Percentiles rank a stretch among this genome's conserved stretches.
phyloP scores from a whole-genome alignment of 768 basidiomycete genomes.

The Leccinum obscurum region DNA sequence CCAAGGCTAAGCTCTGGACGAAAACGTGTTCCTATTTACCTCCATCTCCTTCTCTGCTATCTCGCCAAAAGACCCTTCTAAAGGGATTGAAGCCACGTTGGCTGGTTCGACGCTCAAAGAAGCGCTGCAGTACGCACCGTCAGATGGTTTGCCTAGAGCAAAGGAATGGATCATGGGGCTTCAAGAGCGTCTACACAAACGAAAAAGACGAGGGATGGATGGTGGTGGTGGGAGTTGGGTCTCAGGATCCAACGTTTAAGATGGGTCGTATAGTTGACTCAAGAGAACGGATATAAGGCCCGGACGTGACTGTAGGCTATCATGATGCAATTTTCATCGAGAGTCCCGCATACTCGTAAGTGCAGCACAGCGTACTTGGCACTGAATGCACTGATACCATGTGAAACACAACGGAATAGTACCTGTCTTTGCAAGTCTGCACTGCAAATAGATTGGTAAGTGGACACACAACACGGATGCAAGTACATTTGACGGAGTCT shows the following conservation, averaged over 20 bases:
- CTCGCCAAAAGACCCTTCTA: no score
- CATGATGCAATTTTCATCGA: conserved; percentile 66
- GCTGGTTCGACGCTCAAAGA: not conserved
- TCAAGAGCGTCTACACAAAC: conserved; percentile 63
- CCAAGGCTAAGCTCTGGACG: conserved; percentile 41
- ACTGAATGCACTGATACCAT: not conserved
- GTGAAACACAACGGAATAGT: conserved; percentile 49
- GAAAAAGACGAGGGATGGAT: conserved; percentile 64
- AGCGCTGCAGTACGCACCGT: conserved; percentile 72
- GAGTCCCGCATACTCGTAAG: conserved; percentile 65
- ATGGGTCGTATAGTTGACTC: conserved; percentile 24
- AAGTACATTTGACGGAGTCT: conserved; percentile 27
- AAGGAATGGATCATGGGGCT: conserved; percentile 63
- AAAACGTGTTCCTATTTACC: not conserved
- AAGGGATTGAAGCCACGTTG: no score
- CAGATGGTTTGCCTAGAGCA: conserved; percentile 58
- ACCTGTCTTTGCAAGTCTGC: conserved; percentile 52
- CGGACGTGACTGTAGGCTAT: conserved; percentile 48
- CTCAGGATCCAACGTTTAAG: conserved; percentile 84
- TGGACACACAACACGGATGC: conserved; percentile 8
- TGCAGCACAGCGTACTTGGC: not conserved
- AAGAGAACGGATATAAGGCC: not conserved
- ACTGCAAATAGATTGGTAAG: conserved; percentile 54
- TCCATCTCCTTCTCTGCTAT: no score
- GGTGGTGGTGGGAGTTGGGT: conserved; percentile 69